A percentile compares a stretch with the other conserved stretches of the same genome.
Evolutionary conservation across 441 rosid genomes (phyloP).

Genomic region (Viola pubescens): DNA sequence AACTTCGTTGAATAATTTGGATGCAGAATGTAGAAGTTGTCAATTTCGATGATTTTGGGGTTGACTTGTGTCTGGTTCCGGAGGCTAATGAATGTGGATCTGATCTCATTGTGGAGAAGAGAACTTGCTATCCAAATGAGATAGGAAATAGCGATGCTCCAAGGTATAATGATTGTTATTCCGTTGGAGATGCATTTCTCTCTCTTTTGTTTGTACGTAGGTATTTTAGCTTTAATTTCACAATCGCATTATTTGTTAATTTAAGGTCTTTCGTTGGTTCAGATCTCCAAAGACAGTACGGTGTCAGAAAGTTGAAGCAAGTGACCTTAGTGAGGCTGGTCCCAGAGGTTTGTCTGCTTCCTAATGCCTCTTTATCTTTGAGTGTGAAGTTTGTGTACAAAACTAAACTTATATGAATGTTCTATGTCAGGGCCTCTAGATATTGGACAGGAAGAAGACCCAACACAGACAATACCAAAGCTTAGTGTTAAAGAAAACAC

Average conservation of each 20-base stretch:
- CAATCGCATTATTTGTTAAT: neutral
- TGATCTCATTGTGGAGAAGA: constrained; percentile 20
- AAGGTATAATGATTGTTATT: constrained; percentile 19
- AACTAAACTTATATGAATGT: neutral
- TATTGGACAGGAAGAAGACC: constrained; percentile 13
- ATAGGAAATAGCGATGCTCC: constrained; percentile 10
- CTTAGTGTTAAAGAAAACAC: constrained; percentile 18
- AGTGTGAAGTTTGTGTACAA: neutral
- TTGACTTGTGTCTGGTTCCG: constrained; percentile 31
- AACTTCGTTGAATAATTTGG: neutral
- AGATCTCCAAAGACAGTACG: constrained; percentile 27
- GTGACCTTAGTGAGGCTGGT: constrained; percentile 26
- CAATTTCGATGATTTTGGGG: constrained; percentile 44
- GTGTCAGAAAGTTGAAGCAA: constrained; percentile 26
- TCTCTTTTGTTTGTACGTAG: no score
- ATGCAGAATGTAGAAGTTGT: constrained; percentile 27
- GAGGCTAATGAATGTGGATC: constrained; percentile 20
- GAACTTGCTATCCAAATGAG: constrained; percentile 8
- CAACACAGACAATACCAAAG: constrained; percentile 15
- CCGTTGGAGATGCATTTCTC: neutral
- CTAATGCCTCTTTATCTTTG: no score
- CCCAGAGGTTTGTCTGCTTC: constrained; percentile 23
- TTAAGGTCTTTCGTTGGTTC: constrained; percentile 7
- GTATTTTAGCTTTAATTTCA: no score
- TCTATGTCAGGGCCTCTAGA: constrained; percentile 17